phyloP scores from a whole-genome alignment of 2,329 filamentous ascomycete species.

The Trichophyton rubrum region DNA sequence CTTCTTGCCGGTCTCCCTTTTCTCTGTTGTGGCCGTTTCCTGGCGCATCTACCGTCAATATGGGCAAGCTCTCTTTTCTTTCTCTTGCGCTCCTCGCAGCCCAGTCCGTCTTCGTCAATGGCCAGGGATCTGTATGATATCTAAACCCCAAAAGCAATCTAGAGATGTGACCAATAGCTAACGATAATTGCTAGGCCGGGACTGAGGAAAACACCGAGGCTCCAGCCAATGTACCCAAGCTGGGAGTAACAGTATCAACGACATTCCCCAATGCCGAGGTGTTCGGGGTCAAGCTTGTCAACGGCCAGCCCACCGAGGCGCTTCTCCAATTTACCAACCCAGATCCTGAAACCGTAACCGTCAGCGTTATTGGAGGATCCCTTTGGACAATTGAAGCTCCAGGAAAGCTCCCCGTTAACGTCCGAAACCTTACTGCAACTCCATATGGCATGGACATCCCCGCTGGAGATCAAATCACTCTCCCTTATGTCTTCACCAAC shows the following conservation, averaged over 20 bases:
- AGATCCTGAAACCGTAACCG: constrained; percentile 60
- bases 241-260: constrained; percentile 44
- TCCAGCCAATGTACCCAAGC: constrained; percentile 48
- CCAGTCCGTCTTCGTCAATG: constrained; percentile 52
- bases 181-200: constrained; percentile 23
- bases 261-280: constrained; percentile 59
- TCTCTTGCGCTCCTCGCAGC: constrained; percentile 60
- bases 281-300: constrained; percentile 91
- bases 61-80: constrained; percentile 63
- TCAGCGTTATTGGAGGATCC: constrained; percentile 65
- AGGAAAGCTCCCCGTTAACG: constrained; percentile 45
- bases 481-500: constrained; percentile 74
- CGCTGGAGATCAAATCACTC: constrained; percentile 59
- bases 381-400: constrained; percentile 49
- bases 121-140: constrained; percentile 46
- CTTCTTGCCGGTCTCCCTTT: not conserved
- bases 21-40: constrained; percentile 1
- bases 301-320: constrained; percentile 73
- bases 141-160: constrained; percentile 7
- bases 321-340: constrained; percentile 74
- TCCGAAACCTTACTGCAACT: constrained; percentile 74
- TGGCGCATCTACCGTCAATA: constrained; percentile 30
- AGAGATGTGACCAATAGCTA: constrained; percentile 15
- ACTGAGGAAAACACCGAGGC: constrained; percentile 54
- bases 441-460: constrained; percentile 63